Evolutionary conservation across 2,329 filamentous ascomycete species (phyloP).

Genomic region (Exophiala xenobiotica): DNA sequence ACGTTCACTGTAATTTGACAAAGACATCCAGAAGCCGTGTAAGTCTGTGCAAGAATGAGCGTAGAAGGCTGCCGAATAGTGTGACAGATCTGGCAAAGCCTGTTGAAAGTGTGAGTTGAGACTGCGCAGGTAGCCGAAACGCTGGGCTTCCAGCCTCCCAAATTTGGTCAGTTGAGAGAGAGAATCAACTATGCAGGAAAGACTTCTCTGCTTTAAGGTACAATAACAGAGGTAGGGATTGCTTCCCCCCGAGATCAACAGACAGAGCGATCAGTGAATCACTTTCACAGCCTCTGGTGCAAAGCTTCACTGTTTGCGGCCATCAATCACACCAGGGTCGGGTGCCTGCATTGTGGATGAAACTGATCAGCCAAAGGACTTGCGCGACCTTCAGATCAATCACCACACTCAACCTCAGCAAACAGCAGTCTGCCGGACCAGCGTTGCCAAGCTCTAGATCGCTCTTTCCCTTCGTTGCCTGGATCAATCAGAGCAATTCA

Average conservation of each 20-base stretch:
- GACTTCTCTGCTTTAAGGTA: neutral
- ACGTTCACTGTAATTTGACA: conserved; percentile 20
- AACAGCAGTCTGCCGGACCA: neutral
- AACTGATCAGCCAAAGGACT: neutral
- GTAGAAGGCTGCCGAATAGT: conserved; percentile 8
- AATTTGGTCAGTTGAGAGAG: conserved; percentile 8
- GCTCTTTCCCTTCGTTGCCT: neutral
- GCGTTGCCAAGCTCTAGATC: neutral
- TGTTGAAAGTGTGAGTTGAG: conserved; percentile 18
- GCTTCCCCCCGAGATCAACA: neutral
- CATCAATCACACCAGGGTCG: neutral
- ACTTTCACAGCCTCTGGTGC: neutral
- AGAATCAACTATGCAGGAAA: neutral
- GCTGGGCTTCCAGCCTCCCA: conserved; percentile 17
- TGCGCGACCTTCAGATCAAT: neutral
- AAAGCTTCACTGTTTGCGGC: neutral
- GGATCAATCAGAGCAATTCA: neutral
- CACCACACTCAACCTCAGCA: neutral
- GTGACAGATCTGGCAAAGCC: conserved; percentile 18
- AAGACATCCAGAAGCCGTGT: conserved; percentile 13
- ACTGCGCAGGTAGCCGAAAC: conserved; percentile 26
- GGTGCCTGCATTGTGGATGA: neutral
- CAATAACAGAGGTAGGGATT: neutral
- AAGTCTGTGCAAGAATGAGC: conserved; percentile 6
- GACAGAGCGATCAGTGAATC: neutral